These are phyloP conservation scores for Lindgomyces ingoldianus DNA, from an alignment of 495 filamentous ascomycete species.

Conservation along the genomic window DNA sequence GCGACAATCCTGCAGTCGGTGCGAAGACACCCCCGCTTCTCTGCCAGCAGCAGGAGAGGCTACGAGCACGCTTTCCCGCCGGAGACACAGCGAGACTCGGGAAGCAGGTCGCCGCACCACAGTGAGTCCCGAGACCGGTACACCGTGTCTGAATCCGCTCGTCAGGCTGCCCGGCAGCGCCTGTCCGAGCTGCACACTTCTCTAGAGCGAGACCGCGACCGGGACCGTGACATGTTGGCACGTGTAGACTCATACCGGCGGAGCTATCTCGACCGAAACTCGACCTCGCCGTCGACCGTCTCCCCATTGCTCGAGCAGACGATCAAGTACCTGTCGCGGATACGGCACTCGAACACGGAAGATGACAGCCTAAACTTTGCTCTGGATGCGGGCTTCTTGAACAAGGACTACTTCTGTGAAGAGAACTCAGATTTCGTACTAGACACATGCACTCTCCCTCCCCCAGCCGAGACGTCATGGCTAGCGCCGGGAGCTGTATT, in stretches of 20 bases:
- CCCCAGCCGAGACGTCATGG: conserved; percentile 64
- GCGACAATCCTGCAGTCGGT: conserved; percentile 39
- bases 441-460: conserved; percentile 56
- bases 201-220: conserved; percentile 49
- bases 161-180: conserved; percentile 35
- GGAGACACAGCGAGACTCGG: conserved; percentile 30
- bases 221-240: conserved; percentile 52
- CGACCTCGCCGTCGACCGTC: conserved; percentile 29
- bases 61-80: conserved; percentile 24
- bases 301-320: conserved; percentile 57
- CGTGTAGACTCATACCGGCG: conserved; percentile 56
- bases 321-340: conserved; percentile 64
- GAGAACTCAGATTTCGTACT: conserved; percentile 63
- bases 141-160: conserved; percentile 18
- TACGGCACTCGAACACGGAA: conserved; percentile 58
- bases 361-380: conserved; percentile 60
- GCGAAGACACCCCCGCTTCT: conserved; percentile 35
- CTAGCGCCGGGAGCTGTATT: conserved; percentile 65
- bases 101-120: conserved; percentile 10
- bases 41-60: conserved; percentile 31
- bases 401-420: conserved; percentile 53
- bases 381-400: conserved; percentile 49
- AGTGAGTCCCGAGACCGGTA: conserved; percentile 14
- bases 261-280: conserved; percentile 50
- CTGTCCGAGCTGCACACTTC: conserved; percentile 23